phyloP scores from a whole-genome alignment of 495 filamentous ascomycete genomes.

The Podospora anserina region DNA sequence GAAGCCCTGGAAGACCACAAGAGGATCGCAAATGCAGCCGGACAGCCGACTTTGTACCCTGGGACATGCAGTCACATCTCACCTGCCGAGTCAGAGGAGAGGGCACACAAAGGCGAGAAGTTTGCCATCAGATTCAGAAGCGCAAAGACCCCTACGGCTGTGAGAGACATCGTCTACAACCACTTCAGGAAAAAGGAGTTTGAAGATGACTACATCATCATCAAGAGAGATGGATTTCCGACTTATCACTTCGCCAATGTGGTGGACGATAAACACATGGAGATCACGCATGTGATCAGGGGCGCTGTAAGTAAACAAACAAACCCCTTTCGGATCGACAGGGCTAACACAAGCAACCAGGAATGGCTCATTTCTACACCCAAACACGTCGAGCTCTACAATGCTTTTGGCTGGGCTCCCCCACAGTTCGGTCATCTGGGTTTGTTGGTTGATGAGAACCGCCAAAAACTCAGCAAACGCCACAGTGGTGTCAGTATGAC shows the following conservation, averaged over 20 bases:
- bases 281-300: conserved; percentile 91
- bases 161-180: conserved; percentile 76
- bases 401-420: conserved; percentile 83
- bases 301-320: conserved; percentile 58
- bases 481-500: conserved; percentile 66
- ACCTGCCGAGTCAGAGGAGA: conserved; percentile 61
- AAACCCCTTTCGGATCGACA: neutral
- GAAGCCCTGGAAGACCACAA: conserved; percentile 66
- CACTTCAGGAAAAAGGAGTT: conserved; percentile 45
- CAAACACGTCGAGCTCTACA: conserved; percentile 80
- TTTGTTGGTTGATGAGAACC: conserved; percentile 68
- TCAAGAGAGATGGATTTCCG: conserved; percentile 87
- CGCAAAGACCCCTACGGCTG: conserved; percentile 54
- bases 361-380: conserved; percentile 96
- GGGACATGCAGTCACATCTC: conserved; percentile 69
- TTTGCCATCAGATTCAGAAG: conserved; percentile 75
- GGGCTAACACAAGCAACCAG: conserved; percentile 27
- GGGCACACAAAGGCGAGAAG: conserved; percentile 63
- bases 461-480: conserved; percentile 89
- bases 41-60: conserved; percentile 69
- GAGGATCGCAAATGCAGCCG: conserved; percentile 53
- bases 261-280: conserved; percentile 90
- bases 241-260: conserved; percentile 98
- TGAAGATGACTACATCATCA: conserved; percentile 63
- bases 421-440: conserved; percentile 87